Evolutionary conservation across 768 basidiomycete species (phyloP).

Genomic region (Symmetrospora coprosmae): DNA sequence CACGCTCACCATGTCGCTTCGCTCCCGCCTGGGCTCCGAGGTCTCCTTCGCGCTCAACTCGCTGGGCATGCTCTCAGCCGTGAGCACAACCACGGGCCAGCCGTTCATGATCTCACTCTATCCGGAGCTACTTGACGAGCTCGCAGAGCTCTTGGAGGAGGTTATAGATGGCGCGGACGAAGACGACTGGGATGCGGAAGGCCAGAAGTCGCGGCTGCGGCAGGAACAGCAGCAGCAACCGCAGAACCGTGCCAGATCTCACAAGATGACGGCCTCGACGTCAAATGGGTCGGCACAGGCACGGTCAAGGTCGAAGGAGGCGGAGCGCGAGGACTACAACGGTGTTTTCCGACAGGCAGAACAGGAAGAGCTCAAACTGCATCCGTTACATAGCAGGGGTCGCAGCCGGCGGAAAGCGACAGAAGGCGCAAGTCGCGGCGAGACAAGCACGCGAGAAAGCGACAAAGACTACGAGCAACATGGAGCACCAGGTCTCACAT

Average conservation of each 20-base stretch:
- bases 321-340: conserved; percentile 8
- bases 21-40: conserved; percentile 68
- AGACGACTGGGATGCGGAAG: conserved; percentile 2
- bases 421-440: too few species aligned
- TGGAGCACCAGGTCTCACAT: background rate
- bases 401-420: background rate
- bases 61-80: conserved; percentile 36
- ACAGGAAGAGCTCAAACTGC: conserved; percentile 22
- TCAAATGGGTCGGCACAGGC: conserved; percentile 26
- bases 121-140: conserved; percentile 66
- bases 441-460: too few species aligned
- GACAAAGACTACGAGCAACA: conserved; percentile 1
- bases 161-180: conserved; percentile 32
- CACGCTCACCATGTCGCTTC: conserved; percentile 78
- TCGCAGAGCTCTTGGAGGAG: conserved; percentile 75
- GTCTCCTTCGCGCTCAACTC: conserved; percentile 80
- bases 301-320: background rate
- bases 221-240: background rate
- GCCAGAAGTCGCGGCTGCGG: background rate
- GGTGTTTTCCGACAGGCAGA: conserved; percentile 20
- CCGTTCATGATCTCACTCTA: conserved; percentile 65
- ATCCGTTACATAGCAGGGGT: background rate
- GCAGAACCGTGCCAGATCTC: conserved; percentile 32
- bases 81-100: background rate
- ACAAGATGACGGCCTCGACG: conserved; percentile 51